These are phyloP conservation scores for Cytospora chrysosperma DNA, from an alignment of 2,329 filamentous ascomycete species.

Conservation along the genomic window DNA sequence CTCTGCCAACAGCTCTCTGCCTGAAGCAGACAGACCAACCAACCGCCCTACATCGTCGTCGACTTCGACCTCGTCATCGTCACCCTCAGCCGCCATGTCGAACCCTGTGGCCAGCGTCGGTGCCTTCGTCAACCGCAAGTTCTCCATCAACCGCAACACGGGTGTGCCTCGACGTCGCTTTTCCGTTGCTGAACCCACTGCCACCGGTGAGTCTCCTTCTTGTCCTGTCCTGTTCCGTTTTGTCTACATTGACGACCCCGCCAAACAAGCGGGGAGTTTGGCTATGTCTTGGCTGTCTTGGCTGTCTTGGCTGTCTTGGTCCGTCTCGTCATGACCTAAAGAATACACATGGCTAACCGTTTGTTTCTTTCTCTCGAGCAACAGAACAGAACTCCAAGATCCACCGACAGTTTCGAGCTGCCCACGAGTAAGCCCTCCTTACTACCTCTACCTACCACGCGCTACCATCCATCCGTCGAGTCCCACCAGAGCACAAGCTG, in stretches of 20 bases:
- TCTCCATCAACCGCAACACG: slow-evolving; percentile 66
- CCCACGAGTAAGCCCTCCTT: slow-evolving; percentile 59
- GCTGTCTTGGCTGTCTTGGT: slow-evolving; percentile 12
- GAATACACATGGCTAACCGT: slow-evolving; percentile 1
- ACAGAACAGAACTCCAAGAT: slow-evolving; percentile 79
- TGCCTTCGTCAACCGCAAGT: slow-evolving; percentile 51
- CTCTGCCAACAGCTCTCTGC: slow-evolving; percentile 3
- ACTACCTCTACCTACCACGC: neutral
- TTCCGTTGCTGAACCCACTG: slow-evolving; percentile 56
- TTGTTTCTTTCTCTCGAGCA: neutral
- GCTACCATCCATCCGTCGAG: neutral
- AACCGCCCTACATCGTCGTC: neutral
- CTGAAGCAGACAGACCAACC: neutral
- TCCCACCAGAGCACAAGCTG: slow-evolving; percentile 6
- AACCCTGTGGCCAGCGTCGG: slow-evolving; percentile 40
- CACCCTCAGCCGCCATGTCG: slow-evolving; percentile 17
- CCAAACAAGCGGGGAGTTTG: neutral
- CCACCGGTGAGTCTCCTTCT: slow-evolving; percentile 47
- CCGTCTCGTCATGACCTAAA: neutral
- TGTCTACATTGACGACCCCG: neutral
- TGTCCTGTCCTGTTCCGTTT: neutral
- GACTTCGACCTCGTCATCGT: neutral
- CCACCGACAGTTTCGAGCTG: slow-evolving; percentile 84
- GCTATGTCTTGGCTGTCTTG: slow-evolving; percentile 23
- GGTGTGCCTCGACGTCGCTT: slow-evolving; percentile 62